Evolutionary conservation across 1,284 basidiomycete species (phyloP).

Genomic region (Mycosarcoma maydis): DNA sequence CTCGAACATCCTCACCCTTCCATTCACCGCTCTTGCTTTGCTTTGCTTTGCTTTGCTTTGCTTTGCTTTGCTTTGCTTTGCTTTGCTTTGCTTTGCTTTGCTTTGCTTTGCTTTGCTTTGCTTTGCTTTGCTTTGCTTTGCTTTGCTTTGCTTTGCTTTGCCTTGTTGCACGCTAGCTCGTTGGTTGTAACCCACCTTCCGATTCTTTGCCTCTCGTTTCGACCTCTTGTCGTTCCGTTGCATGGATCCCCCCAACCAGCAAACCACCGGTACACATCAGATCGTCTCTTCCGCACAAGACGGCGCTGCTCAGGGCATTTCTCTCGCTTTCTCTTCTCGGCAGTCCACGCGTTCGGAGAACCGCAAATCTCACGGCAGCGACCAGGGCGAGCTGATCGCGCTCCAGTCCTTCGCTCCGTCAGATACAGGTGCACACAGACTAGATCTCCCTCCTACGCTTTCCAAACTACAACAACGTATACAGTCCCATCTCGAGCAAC

Average conservation of each 20-base stretch:
- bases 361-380: neutral
- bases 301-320: neutral
- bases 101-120: too few species aligned
- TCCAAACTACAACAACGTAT: conserved; percentile 11
- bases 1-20: too few species aligned
- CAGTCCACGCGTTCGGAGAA: neutral
- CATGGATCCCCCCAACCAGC: conserved; percentile 11
- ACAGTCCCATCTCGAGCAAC: conserved; percentile 13
- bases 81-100: too few species aligned
- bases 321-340: neutral
- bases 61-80: too few species aligned
- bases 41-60: too few species aligned
- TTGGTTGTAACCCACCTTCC: too few species aligned
- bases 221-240: conserved; percentile 10
- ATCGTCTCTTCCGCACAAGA: neutral
- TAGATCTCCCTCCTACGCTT: conserved; percentile 10
- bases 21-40: too few species aligned
- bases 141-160: too few species aligned
- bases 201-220: neutral
- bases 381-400: conserved; percentile 34
- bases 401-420: conserved; percentile 30
- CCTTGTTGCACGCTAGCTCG: too few species aligned
- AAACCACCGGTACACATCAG: conserved; percentile 5
- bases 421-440: neutral
- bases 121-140: too few species aligned